Percentiles rank a stretch among this genome's conserved stretches.
Evolutionary conservation across 2,329 filamentous ascomycete genomes (phyloP).

Genomic region (Shiraia bambusicola): DNA sequence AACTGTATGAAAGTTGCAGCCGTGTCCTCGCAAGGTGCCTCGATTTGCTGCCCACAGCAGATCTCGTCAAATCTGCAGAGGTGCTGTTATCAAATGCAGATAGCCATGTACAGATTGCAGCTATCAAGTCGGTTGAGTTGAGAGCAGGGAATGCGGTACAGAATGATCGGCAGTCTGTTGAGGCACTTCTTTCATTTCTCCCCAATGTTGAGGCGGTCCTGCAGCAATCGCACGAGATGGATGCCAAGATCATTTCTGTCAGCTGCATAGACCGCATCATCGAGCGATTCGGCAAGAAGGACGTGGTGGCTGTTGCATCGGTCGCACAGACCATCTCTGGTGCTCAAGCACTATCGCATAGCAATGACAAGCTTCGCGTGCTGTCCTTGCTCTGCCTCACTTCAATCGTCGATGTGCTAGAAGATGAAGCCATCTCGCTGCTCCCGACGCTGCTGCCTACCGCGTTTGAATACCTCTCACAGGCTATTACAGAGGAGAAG

Average conservation of each 20-base stretch:
- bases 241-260: slow-evolving; percentile 82
- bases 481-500: slow-evolving; percentile 59
- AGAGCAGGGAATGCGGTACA: slow-evolving; percentile 74
- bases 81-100: slow-evolving; percentile 75
- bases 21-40: slow-evolving; percentile 78
- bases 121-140: slow-evolving; percentile 69
- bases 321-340: slow-evolving; percentile 78
- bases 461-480: slow-evolving; percentile 69
- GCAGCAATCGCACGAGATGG: slow-evolving; percentile 67
- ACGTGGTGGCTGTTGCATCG: slow-evolving; percentile 71
- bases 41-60: slow-evolving; percentile 77
- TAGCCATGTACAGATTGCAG: slow-evolving; percentile 73
- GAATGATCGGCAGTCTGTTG: slow-evolving; percentile 66
- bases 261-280: slow-evolving; percentile 89
- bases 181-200: slow-evolving; percentile 74
- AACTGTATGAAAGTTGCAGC: slow-evolving; percentile 53
- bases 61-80: slow-evolving; percentile 88
- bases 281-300: slow-evolving; percentile 93
- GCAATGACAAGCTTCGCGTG: slow-evolving; percentile 70
- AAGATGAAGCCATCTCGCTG: slow-evolving; percentile 81
- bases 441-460: slow-evolving; percentile 74
- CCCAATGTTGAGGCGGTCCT: slow-evolving; percentile 77
- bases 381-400: slow-evolving; percentile 88
- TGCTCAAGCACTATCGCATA: slow-evolving; percentile 71
- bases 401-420: slow-evolving; percentile 83